Base-by-base conservation (phyloP, 2,329 filamentous ascomycete species). In the Colletotrichum sidae region DNA sequence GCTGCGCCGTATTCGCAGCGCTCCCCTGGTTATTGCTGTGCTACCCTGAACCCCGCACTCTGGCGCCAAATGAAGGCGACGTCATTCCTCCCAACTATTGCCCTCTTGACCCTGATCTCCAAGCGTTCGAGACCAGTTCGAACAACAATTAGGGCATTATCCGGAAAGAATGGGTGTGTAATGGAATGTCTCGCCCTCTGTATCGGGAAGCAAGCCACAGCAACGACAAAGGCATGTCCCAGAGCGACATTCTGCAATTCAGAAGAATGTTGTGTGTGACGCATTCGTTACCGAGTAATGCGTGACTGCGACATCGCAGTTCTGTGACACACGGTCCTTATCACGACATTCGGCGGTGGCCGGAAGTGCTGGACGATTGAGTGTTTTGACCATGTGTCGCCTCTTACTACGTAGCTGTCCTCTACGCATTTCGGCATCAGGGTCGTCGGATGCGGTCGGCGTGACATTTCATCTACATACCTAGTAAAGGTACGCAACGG, bases 1-100 rank as follows among this genome's bases (percentile, higher is more conserved):
- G 35, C 9, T 15, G 8, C n/a, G 15, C 9, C 52, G 6, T 33
- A 42, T 11, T 17, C 53, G 15, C 42, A 49, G 35, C 41, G 44
- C 54, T 11, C 37, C 35, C 46, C 55, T 46, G 8, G 46, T 45
- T 44, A 58, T 58, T 35, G 45, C 34, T 56, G 44, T n/a, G 39
- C 44, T 45, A 45, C n/a, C 13, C 46, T 44, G 46, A 46, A 51
- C 11, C 55, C 55, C 55, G 46, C 55, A 58, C 45, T 58, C 35
- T 58, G 25, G 55, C 39, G 55, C 55, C 39, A 35, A 4, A 44
- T 51, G 55, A 58, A 45, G 55, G 42, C 46, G 55, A 58, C 46
- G 55, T 58, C 46, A 51, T 58, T 51, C 59, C 56, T 52, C 49
- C 56, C 56, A 53, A 60, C 56, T 49, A 53, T 46, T 58, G 25